Evolutionary conservation across 164 flowering plant genomes (phyloP).

Genomic region (Berberis vulgaris): DNA sequence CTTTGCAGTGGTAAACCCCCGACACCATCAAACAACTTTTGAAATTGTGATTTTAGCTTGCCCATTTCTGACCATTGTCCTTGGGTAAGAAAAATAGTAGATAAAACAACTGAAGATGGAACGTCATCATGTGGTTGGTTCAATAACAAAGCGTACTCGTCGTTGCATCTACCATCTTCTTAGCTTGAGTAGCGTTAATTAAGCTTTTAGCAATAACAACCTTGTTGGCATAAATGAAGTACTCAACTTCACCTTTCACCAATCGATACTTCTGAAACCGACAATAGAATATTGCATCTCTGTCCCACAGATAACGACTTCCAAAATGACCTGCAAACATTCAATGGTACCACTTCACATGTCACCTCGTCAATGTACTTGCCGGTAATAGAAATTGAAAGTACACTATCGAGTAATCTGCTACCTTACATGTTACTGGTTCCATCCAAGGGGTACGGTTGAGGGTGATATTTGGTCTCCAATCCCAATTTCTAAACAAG

Average conservation of each 20-base stretch:
- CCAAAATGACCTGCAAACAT: not conserved
- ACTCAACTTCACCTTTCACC: not conserved
- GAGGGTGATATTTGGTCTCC: not conserved
- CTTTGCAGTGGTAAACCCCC: not conserved
- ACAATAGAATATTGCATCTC: not conserved
- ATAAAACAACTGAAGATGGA: too few relatives aligned
- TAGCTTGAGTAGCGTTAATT: not conserved
- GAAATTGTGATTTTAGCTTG: too few relatives aligned
- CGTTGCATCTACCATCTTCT: not conserved
- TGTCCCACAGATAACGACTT: not conserved
- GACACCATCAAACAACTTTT: too few relatives aligned
- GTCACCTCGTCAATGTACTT: too few relatives aligned
- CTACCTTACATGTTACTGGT: not conserved
- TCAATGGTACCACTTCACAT: not conserved
- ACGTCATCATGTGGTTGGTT: too few relatives aligned
- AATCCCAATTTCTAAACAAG: not conserved
- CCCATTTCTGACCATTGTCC: too few relatives aligned
- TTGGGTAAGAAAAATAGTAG: too few relatives aligned
- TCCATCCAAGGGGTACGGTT: not conserved
- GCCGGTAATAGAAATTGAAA: too few relatives aligned
- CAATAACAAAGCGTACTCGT: not conserved
- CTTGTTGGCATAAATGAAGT: not conserved
- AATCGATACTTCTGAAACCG: not conserved
- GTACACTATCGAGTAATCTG: too few relatives aligned
- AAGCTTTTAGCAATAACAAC: too few relatives aligned